A percentile compares a stretch with the other conserved stretches of the same genome.
Evolutionary conservation across 2,329 filamentous ascomycete species (phyloP).

Genomic region (Thelonectria blattea): DNA sequence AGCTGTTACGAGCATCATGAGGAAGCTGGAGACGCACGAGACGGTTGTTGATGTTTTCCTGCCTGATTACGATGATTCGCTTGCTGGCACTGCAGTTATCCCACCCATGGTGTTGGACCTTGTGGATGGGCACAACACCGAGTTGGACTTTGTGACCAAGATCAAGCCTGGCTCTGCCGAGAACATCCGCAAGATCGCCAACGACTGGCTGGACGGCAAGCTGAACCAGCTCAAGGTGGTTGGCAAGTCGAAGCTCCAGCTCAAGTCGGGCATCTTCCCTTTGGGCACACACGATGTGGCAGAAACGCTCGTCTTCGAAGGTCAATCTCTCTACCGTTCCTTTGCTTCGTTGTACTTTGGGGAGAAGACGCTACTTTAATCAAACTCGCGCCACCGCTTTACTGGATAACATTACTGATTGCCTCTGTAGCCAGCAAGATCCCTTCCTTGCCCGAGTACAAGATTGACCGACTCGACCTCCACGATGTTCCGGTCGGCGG

Average conservation of each 20-base stretch:
- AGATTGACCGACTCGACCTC: slow-evolving; percentile 81
- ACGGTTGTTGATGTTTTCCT: slow-evolving; percentile 79
- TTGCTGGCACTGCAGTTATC: slow-evolving; percentile 78
- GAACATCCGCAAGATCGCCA: slow-evolving; percentile 78
- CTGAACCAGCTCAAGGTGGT: slow-evolving; percentile 73
- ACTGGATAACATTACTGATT: slow-evolving; percentile 39
- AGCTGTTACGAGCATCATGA: slow-evolving; percentile 80
- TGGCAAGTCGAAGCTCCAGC: slow-evolving; percentile 73
- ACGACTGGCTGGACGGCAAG: slow-evolving; percentile 86
- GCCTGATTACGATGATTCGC: slow-evolving; percentile 78
- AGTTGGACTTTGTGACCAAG: slow-evolving; percentile 79
- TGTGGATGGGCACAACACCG: slow-evolving; percentile 76
- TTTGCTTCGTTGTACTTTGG: slow-evolving; percentile 67
- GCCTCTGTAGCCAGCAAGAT: slow-evolving; percentile 66
- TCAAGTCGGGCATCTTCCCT: slow-evolving; percentile 81
- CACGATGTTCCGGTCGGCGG: slow-evolving; percentile 67
- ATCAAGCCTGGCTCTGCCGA: slow-evolving; percentile 78
- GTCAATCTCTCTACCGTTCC: slow-evolving; percentile 74
- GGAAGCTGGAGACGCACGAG: slow-evolving; percentile 74
- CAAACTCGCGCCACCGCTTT: slow-evolving; percentile 30
- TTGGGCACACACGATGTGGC: slow-evolving; percentile 79
- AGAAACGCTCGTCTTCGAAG: slow-evolving; percentile 80
- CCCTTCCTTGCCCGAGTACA: slow-evolving; percentile 79
- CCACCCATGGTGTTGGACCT: slow-evolving; percentile 80
- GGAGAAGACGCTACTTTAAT: slow-evolving; percentile 56